These are phyloP conservation scores for Taxillus chinensis DNA, from an alignment of 164 flowering plant species.

Conservation along the genomic window DNA sequence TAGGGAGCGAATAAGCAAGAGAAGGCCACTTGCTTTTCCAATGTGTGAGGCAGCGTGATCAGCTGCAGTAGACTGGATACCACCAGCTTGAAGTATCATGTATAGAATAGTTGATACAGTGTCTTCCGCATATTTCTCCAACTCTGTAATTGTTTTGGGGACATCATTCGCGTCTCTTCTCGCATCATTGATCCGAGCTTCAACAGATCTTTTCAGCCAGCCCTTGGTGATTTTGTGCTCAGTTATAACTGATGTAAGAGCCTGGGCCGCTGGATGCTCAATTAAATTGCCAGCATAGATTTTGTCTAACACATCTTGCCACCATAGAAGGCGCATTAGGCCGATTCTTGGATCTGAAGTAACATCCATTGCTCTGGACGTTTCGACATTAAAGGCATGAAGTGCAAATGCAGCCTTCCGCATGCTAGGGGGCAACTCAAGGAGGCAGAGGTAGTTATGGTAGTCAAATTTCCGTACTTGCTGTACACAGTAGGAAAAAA, in stretches of 20 bases:
- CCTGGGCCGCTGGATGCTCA: constrained; percentile 86
- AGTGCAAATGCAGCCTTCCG: constrained; percentile 86
- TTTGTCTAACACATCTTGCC: constrained; percentile 95
- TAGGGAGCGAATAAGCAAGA: constrained; percentile 70
- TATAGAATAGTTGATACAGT: constrained; percentile 78
- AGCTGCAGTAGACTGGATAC: constrained; percentile 78
- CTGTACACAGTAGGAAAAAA: constrained; percentile 83
- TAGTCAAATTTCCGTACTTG: constrained; percentile 93
- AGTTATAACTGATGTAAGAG: constrained; percentile 53
- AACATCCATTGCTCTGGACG: constrained; percentile 89
- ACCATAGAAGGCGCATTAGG: constrained; percentile 96
- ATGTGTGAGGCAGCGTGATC: constrained; percentile 98
- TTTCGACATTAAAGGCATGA: constrained; percentile 94
- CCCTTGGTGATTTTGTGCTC: constrained; percentile 63
- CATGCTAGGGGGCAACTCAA: constrained; percentile 74
- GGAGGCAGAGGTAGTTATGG: constrained; percentile 94
- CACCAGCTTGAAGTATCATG: constrained; percentile 82
- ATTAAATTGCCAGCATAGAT: constrained; percentile 56
- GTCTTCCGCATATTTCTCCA: constrained; percentile 87
- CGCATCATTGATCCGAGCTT: constrained; percentile 88
- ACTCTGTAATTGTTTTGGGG: constrained; percentile 54
- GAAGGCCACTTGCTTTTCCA: constrained; percentile 93
- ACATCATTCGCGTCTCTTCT: constrained; percentile 53
- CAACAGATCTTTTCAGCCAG: constrained; percentile 91
- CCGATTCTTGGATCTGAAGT: constrained; percentile 93